These are phyloP conservation scores for Cryptococcus sp. DNA, from an alignment of 1,284 basidiomycete genomes.

Conservation along the genomic window DNA sequence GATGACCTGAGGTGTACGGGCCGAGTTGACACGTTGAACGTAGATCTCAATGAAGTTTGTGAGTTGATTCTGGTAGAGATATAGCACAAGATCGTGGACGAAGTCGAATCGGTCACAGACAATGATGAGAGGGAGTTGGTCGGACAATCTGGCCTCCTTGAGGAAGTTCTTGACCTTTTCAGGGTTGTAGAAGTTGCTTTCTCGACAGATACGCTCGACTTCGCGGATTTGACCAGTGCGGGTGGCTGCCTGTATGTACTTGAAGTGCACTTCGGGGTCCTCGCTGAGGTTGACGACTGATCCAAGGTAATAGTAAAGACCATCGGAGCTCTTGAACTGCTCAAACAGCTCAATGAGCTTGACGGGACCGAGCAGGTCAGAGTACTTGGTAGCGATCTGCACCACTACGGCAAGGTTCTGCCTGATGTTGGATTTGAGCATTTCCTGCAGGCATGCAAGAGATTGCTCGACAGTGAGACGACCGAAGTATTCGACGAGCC, in stretches of 20 bases:
- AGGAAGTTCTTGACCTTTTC: slow-evolving; percentile 99
- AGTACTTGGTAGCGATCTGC: slow-evolving; percentile 99
- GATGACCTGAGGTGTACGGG: slow-evolving; percentile 96
- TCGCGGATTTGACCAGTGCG: slow-evolving; percentile 98
- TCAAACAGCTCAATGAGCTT: slow-evolving; percentile 99
- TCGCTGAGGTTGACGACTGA: slow-evolving; percentile 96
- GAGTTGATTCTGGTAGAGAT: slow-evolving; percentile 97
- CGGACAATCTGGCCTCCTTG: slow-evolving; percentile 94
- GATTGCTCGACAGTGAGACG: slow-evolving; percentile 98
- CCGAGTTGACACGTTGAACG: slow-evolving; percentile 96
- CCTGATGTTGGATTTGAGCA: slow-evolving; percentile 95
- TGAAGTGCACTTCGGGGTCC: slow-evolving; percentile 98
- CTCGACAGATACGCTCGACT: slow-evolving; percentile 97
- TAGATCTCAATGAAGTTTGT: slow-evolving; percentile 99
- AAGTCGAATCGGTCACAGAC: slow-evolving; percentile 99
- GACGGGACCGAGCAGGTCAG: slow-evolving; percentile 94
- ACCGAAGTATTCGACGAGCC: slow-evolving; percentile 98
- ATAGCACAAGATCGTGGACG: slow-evolving; percentile 97
- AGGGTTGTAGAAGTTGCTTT: slow-evolving; percentile 96
- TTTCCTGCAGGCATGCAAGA: slow-evolving; percentile 93
- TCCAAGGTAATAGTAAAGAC: slow-evolving; percentile 96
- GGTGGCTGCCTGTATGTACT: slow-evolving; percentile 99
- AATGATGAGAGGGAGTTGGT: slow-evolving; percentile 98
- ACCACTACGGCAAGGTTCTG: slow-evolving; percentile 97
- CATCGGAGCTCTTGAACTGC: slow-evolving; percentile 96